Conservation (phyloP, 257 asterid genomes). For the Anisodus acutangulus region DNA sequence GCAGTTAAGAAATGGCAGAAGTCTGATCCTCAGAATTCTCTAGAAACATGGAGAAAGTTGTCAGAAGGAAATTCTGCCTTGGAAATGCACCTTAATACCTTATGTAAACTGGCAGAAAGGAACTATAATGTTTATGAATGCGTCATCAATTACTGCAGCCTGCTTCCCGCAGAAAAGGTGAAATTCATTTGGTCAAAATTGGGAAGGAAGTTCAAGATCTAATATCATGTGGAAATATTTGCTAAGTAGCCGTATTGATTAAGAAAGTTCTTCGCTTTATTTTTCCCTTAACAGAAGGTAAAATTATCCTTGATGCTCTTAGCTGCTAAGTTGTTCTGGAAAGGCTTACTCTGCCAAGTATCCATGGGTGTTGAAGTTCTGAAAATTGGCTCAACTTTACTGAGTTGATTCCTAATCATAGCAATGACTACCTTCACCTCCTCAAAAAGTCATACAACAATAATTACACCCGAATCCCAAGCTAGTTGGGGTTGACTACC, state of each 20-base stretch:
- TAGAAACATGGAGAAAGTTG: constrained; percentile 80
- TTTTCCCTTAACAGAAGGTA: neutral
- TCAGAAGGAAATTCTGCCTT: constrained; percentile 78
- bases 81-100: constrained; percentile 68
- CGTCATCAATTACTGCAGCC: constrained; percentile 66
- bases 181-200: constrained; percentile 3
- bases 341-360: constrained; percentile 16
- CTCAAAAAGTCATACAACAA: neutral
- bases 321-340: neutral
- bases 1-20: constrained; percentile 99
- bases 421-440: neutral
- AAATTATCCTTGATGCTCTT: constrained; percentile 5
- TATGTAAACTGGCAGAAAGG: constrained; percentile 66
- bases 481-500: neutral
- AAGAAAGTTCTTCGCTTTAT: neutral
- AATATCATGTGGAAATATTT: neutral
- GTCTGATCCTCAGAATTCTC: constrained; percentile 75
- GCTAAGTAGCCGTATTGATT: neutral
- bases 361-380: neutral
- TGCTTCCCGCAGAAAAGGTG: constrained; percentile 73
- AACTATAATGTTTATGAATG: constrained; percentile 55
- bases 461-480: neutral
- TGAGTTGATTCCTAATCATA: neutral
- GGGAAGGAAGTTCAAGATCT: constrained; percentile 24
- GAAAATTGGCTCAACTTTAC: neutral